Base-by-base conservation (phyloP, 164 flowering plant genomes). In the Aristolochia contorta region DNA sequence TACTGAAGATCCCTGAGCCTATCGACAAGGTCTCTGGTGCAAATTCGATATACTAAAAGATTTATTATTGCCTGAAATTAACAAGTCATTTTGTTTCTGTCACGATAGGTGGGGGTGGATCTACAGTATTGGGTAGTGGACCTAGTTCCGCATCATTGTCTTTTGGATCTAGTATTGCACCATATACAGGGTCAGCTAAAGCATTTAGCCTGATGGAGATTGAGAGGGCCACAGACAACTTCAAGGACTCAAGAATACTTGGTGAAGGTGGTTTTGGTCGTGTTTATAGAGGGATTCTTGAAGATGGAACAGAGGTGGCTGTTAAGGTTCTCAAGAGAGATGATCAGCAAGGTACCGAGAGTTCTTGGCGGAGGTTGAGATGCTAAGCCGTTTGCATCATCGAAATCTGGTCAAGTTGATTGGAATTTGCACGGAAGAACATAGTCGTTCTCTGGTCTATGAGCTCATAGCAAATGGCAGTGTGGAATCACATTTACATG, bases 231-330 rank as follows among this genome's bases (percentile, higher is more conserved):
- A 89, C 98, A 49, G 74, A 78, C 65, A 77, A 77, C 70, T 89
- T 89, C 57, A 69, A 82, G 50, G 73, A 55, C 61, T 65, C 82
- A 53, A 80, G 78, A 74, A 59, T 92, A 71, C 76, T 92, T 33
- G 98, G 98, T 21, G 98, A 92, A 77, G 98, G 98, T 64, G 98
- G 98, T 12, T 92, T 92, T 76, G 98, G 98, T 47, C 84, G 74
- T 71, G 98, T 92, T 45, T 87, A 89, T 57, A 79, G 84, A 62
- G 98, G 96, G 23, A 67, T 74, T 56, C 81, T 92, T 59, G 96
- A 89, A 45, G 91, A 92, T 74, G 91, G 87, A 60, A 84, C 83
- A 32, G 62, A 81, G 46, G 86, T 87, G 30, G 98, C 97, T 19
- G 85, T 87, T 53, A 92, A 92, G 78, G 82, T 89, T 71, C 75